Conservation (phyloP, 1,284 basidiomycete genomes). For the Papiliotrema flavescens region DNA sequence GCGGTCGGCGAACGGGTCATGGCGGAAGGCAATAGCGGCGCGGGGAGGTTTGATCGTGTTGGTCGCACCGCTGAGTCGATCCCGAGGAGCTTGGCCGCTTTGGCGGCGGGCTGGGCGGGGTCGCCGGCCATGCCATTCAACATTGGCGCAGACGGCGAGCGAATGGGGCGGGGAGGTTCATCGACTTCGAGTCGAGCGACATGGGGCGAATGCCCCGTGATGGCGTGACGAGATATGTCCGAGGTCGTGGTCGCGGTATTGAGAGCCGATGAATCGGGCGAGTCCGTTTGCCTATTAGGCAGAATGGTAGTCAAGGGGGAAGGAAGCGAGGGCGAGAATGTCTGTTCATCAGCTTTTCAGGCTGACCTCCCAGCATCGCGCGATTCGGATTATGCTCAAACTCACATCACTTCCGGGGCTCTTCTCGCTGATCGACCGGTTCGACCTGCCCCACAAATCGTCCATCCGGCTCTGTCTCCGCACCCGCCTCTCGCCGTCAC, state of each 20-base stretch:
- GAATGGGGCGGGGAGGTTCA: neutral
- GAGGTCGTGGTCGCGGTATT: neutral
- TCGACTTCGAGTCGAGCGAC: neutral
- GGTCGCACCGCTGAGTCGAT: neutral
- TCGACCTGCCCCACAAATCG: conserved; percentile 7
- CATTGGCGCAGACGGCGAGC: conserved; percentile 21
- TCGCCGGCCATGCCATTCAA: neutral
- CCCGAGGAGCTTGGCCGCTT: conserved; percentile 3
- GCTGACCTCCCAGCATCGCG: too few species aligned
- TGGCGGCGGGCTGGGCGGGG: neutral
- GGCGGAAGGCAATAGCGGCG: conserved; percentile 10
- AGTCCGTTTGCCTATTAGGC: neutral
- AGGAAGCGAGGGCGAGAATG: neutral
- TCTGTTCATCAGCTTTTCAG: neutral
- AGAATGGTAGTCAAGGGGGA: too few species aligned
- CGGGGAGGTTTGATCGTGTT: conserved; percentile 1
- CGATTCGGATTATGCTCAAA: too few species aligned
- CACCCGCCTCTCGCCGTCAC: conserved; percentile 4
- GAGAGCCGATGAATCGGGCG: neutral
- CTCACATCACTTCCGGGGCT: neutral
- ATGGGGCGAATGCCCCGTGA: conserved; percentile 2
- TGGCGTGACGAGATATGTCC: neutral
- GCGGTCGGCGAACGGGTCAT: conserved; percentile 12
- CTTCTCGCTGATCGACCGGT: too few species aligned
- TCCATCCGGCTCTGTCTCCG: conserved; percentile 6